phyloP scores from a whole-genome alignment of 768 basidiomycete genomes.

The Tylopilus subfusipes region DNA sequence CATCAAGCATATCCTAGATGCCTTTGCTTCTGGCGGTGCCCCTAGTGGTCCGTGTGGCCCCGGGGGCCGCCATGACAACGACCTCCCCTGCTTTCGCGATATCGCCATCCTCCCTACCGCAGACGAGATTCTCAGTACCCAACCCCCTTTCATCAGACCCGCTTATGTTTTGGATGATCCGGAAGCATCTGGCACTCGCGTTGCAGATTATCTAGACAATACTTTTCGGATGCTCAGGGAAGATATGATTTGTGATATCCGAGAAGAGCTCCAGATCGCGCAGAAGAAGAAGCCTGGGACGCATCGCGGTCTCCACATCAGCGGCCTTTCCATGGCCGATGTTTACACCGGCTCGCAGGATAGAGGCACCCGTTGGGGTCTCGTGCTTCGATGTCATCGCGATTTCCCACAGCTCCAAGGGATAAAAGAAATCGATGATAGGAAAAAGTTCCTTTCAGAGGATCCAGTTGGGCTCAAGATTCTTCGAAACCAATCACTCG shows the following conservation, averaged over 20 bases:
- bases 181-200: slow-evolving; percentile 34
- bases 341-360: slow-evolving; percentile 35
- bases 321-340: slow-evolving; percentile 37
- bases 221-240: slow-evolving; percentile 64
- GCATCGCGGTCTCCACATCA: slow-evolving; percentile 38
- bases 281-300: slow-evolving; percentile 40
- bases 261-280: slow-evolving; percentile 52
- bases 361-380: slow-evolving; percentile 38
- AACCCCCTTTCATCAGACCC: slow-evolving; percentile 51
- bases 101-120: slow-evolving; percentile 65
- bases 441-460: slow-evolving; percentile 37
- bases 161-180: slow-evolving; percentile 44
- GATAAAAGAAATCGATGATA: slow-evolving; percentile 31
- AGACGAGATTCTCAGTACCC: slow-evolving; percentile 49
- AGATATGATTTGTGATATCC: slow-evolving; percentile 59
- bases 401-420: slow-evolving; percentile 38
- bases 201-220: slow-evolving; percentile 56
- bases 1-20: slow-evolving; percentile 39
- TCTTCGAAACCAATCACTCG: slow-evolving; percentile 53
- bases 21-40: slow-evolving; percentile 24
- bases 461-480: slow-evolving; percentile 34
- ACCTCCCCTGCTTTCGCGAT: slow-evolving; percentile 54
- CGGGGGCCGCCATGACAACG: slow-evolving; percentile 72
- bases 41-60: slow-evolving; percentile 33
- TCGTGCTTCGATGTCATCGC: slow-evolving; percentile 35